phyloP scores from a whole-genome alignment of 2,329 filamentous ascomycete species.

The Cordyceps fumosorosea region DNA sequence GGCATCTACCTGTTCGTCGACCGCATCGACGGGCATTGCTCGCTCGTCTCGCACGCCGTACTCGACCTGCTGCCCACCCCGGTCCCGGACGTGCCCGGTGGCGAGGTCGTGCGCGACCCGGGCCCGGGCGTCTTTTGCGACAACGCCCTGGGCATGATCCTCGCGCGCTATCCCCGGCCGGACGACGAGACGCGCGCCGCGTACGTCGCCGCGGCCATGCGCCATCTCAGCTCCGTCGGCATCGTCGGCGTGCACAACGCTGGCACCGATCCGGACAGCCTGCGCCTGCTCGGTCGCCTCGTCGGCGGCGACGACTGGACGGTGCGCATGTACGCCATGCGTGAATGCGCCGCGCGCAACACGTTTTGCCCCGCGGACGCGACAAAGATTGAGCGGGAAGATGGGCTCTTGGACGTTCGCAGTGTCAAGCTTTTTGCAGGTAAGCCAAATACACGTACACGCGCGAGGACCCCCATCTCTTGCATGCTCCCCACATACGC shows the following conservation, averaged over 20 bases:
- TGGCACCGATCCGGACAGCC: constrained; percentile 48
- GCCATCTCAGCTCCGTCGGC: constrained; percentile 54
- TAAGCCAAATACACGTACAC: constrained; percentile 23
- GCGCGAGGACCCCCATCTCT: neutral
- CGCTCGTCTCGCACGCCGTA: constrained; percentile 61
- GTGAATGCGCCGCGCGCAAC: constrained; percentile 59
- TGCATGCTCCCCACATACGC: neutral
- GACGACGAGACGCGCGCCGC: constrained; percentile 42
- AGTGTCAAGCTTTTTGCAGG: constrained; percentile 66
- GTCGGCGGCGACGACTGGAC: constrained; percentile 46
- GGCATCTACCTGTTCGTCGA: constrained; percentile 62
- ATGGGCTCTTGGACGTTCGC: constrained; percentile 48
- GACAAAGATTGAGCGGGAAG: constrained; percentile 33
- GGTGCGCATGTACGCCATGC: constrained; percentile 61
- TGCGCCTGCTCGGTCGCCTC: constrained; percentile 49
- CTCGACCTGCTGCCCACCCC: constrained; percentile 51
- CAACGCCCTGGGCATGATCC: constrained; percentile 61
- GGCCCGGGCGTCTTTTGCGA: constrained; percentile 66
- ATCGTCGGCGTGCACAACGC: constrained; percentile 66
- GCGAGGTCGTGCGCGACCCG: constrained; percentile 55
- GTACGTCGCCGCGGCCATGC: constrained; percentile 55
- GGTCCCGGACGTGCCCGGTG: constrained; percentile 50
- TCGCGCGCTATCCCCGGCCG: constrained; percentile 51
- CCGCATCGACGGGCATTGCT: constrained; percentile 63
- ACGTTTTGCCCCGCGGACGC: constrained; percentile 53